Percentiles rank a stretch among this genome's conserved stretches.
phyloP scores from a whole-genome alignment of 306 rosid species.

The Cucurbita moschata region DNA sequence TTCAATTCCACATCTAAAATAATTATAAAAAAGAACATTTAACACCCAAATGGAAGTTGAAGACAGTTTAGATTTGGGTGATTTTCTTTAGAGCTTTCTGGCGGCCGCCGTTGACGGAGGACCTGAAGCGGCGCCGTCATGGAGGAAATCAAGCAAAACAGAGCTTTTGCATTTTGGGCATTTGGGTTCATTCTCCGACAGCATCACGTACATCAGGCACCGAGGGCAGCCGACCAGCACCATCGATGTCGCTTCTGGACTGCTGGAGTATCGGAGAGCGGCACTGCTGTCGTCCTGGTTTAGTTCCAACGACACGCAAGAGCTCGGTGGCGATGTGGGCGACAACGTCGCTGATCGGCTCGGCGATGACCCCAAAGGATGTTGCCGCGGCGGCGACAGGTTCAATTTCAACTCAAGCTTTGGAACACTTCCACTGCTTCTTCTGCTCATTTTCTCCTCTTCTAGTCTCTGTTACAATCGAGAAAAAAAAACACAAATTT shows the following conservation, averaged over 20 bases:
- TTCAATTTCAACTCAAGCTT: slow-evolving; percentile 79
- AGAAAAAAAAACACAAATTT: neutral
- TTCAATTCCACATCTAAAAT: slow-evolving; percentile 1
- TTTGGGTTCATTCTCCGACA: slow-evolving; percentile 55
- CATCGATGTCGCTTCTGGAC: slow-evolving; percentile 69
- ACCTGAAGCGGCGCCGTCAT: slow-evolving; percentile 19
- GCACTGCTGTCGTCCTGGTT: slow-evolving; percentile 27
- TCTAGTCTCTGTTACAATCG: neutral
- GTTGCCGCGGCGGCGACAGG: slow-evolving; percentile 60
- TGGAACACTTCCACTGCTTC: slow-evolving; percentile 36
- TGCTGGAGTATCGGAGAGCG: slow-evolving; percentile 27
- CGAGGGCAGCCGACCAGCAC: slow-evolving; percentile 73
- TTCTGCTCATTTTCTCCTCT: slow-evolving; percentile 33
- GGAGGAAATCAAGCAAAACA: slow-evolving; percentile 64
- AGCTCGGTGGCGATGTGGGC: slow-evolving; percentile 63
- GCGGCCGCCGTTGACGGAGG: slow-evolving; percentile 1
- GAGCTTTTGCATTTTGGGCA: slow-evolving; percentile 97
- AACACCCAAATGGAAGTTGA: neutral
- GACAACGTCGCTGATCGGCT: slow-evolving; percentile 45
- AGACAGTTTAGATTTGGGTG: neutral
- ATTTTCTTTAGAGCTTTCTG: slow-evolving; percentile 32
- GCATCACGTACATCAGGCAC: slow-evolving; percentile 92
- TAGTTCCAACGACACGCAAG: slow-evolving; percentile 68
- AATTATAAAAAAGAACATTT: neutral
- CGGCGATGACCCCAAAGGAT: slow-evolving; percentile 36